Evolutionary conservation across 1,139 yeast genomes (phyloP), one percentile per base, ranked within the genome.

Genomic region (Torulaspora pretoriensis): DNA sequence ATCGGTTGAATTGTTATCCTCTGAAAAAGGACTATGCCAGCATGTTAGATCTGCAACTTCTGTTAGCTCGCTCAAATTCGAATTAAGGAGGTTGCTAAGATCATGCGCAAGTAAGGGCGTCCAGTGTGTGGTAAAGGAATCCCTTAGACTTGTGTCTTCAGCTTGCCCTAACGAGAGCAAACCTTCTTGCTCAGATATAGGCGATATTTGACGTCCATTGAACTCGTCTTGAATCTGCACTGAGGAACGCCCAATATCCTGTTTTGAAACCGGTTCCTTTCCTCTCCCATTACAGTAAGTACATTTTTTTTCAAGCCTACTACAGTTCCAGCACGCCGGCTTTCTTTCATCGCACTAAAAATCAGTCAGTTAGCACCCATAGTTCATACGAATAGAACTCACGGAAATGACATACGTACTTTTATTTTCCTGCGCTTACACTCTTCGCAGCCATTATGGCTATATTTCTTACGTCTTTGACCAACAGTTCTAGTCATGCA

Each of bases 341-440:
- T 77, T 77, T 1, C 69, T 69, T 55, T 80, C 86, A 57, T 80
- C 84, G 58, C 86, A 80, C 59, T 52, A 13, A 14, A 17, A 12
- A 16, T 10, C 9, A 8, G 27, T 34, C 69, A 70, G 42, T 70
- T 68, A 45, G 10, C 5, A n/a, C 31, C 26, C 31, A n/a, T 13
- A n/a, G n/a, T n/a, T n/a, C 25, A 3, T 6, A 17, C 8, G 17
- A 16, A 28, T 2, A 32, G 25, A 8, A 23, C 19, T 4, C 22
- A 39, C 9, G n/a, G n/a, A n/a, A n/a, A n/a, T n/a, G n/a, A 26
- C n/a, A 12, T n/a, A 51, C 54, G 22, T 43, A 47, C 53, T 53
- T 81, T 81, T 67, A 78, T 73, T 56, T 80, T 78, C 40, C 86
- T 65, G 38, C 80, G 62, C 56, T 80, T 80, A 60, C 88, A 81